Evolutionary conservation across 495 filamentous ascomycete species (phyloP).

Genomic region (Trichoderma asperelloides): DNA sequence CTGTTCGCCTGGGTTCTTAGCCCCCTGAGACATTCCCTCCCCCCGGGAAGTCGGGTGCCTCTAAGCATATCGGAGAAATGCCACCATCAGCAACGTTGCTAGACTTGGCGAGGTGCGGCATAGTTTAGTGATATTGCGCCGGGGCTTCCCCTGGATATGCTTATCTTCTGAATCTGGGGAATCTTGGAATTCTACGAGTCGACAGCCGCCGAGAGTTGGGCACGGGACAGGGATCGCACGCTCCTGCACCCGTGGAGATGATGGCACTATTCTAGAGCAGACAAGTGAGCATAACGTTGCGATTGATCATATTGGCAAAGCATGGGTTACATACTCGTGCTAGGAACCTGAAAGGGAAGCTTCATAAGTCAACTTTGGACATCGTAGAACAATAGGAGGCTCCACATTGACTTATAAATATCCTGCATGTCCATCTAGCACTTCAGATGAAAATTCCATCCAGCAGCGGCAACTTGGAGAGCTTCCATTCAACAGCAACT

Average conservation of each 20-base stretch:
- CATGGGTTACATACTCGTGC: background rate
- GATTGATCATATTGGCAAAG: background rate
- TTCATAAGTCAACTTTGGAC: background rate
- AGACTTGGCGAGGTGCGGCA: background rate
- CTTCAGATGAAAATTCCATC: background rate
- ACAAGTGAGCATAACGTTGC: background rate
- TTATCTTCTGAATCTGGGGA: background rate
- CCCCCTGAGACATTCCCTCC: background rate
- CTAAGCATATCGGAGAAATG: background rate
- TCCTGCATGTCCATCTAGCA: background rate
- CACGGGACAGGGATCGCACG: background rate
- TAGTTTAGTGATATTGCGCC: background rate
- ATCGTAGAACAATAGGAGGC: background rate
- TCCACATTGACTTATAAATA: background rate
- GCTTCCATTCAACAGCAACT: background rate
- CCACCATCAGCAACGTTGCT: background rate
- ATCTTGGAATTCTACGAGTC: background rate
- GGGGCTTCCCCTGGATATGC: background rate
- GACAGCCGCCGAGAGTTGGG: background rate
- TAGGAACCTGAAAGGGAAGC: background rate
- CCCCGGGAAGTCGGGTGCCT: background rate
- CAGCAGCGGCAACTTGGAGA: background rate
- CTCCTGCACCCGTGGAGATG: background rate
- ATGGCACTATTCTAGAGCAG: background rate
- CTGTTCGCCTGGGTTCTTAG: background rate